Conservation (phyloP, 257 asterid genomes). For the Fraxinus americana region DNA sequence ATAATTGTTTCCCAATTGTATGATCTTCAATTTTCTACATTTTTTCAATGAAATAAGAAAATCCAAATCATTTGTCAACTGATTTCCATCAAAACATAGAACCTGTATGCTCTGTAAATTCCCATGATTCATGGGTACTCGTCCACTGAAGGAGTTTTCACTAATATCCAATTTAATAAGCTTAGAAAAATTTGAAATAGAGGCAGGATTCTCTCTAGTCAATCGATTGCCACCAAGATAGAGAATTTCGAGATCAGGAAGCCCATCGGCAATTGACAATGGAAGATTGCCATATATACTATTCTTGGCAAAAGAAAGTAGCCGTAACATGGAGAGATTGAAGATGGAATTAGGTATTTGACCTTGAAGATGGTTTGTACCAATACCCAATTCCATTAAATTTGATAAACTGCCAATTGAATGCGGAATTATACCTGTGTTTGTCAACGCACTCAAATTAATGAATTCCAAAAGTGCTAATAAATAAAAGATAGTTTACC, state of each 20-base stretch:
- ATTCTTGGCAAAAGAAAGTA: fast-evolving
- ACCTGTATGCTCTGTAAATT: not conserved
- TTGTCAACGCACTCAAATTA: too few species aligned
- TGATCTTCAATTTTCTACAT: not conserved
- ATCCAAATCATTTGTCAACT: not conserved
- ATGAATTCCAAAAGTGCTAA: too few species aligned
- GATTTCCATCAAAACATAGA: fast-evolving
- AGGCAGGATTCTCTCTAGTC: not conserved
- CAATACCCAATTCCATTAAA: not conserved
- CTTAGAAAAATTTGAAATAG: not conserved
- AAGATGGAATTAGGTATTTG: not conserved
- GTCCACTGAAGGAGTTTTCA: not conserved
- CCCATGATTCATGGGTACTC: not conserved
- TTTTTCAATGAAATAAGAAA: not conserved
- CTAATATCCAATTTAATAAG: not conserved
- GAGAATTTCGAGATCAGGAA: not conserved
- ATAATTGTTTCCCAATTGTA: too few species aligned
- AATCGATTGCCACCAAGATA: not conserved
- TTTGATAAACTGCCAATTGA: not conserved
- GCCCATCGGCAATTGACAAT: not conserved
- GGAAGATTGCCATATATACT: not conserved
- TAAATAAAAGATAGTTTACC: too few species aligned
- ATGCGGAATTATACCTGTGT: not conserved
- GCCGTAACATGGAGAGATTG: not conserved
- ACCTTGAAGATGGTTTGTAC: not conserved